These are phyloP conservation scores for Pseudoscleropodium purum DNA, from an alignment of 225 moss, liverwort and hornwort species.

Conservation along the genomic window DNA sequence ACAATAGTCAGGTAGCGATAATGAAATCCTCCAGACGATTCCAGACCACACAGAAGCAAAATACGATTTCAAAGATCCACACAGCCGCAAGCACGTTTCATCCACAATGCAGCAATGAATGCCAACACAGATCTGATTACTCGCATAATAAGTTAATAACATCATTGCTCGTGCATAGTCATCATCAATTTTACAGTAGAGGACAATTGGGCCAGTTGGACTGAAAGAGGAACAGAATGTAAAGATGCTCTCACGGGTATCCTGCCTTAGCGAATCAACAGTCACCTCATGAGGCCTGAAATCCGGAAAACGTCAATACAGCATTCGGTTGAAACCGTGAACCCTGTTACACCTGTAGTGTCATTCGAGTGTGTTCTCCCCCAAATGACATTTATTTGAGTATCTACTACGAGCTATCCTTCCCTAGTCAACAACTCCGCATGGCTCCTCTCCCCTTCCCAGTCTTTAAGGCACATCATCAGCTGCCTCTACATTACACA, in stretches of 20 bases:
- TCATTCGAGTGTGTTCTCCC: background rate
- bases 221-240: background rate
- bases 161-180: background rate
- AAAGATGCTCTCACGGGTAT: background rate
- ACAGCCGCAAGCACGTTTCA: background rate
- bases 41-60: background rate
- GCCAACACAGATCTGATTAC: background rate
- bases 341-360: background rate
- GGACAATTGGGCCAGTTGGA: background rate
- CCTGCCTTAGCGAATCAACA: background rate
- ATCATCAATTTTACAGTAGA: background rate
- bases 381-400: background rate
- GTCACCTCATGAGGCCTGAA: too few species aligned
- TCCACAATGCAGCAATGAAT: background rate
- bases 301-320: background rate
- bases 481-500: background rate
- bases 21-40: background rate
- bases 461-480: background rate
- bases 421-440: background rate
- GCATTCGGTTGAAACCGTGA: background rate
- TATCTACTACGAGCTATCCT: background rate
- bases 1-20: background rate
- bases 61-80: background rate
- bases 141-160: too few species aligned
- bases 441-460: background rate